A percentile compares a stretch with the other conserved stretches of the same genome.
Conservation (phyloP, 148 eudicot species). For the Vaccinium corymbosum region DNA sequence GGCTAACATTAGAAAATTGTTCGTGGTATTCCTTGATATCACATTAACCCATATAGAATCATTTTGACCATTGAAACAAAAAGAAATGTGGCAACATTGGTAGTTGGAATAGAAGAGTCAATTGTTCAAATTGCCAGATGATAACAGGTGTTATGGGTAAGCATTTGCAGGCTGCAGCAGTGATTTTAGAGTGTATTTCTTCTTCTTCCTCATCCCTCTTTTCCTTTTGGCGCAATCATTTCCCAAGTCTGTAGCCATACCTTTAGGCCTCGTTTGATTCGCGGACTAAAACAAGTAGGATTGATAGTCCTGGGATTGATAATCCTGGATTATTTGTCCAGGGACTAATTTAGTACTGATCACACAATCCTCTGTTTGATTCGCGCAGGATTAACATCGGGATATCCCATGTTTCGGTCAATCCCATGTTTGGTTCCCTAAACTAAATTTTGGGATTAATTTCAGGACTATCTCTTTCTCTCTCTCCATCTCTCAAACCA, state of each 20-base stretch:
- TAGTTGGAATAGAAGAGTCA: not conserved
- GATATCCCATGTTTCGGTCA: too few species aligned
- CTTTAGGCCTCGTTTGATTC: not conserved
- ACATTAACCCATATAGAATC: not conserved
- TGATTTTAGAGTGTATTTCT: not conserved
- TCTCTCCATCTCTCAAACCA: too few species aligned
- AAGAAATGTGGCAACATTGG: not conserved
- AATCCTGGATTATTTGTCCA: too few species aligned
- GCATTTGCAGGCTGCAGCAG: not conserved
- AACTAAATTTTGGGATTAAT: too few species aligned
- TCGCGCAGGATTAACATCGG: too few species aligned
- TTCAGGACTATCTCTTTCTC: too few species aligned
- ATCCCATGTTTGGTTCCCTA: too few species aligned
- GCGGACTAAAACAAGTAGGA: too few species aligned
- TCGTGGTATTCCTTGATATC: not conserved
- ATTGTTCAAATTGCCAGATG: not conserved
- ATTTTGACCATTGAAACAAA: not conserved
- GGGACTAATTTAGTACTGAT: too few species aligned
- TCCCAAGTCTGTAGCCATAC: not conserved
- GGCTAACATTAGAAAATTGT: not conserved
- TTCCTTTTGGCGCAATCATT: not conserved
- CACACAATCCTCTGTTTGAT: too few species aligned
- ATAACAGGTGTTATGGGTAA: not conserved
- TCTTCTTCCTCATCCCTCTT: not conserved
- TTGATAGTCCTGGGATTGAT: too few species aligned